A percentile compares a stretch with the other conserved stretches of the same genome.
Conservation (phyloP, 1,284 basidiomycete species). For the Ustilago shanxiensis region DNA sequence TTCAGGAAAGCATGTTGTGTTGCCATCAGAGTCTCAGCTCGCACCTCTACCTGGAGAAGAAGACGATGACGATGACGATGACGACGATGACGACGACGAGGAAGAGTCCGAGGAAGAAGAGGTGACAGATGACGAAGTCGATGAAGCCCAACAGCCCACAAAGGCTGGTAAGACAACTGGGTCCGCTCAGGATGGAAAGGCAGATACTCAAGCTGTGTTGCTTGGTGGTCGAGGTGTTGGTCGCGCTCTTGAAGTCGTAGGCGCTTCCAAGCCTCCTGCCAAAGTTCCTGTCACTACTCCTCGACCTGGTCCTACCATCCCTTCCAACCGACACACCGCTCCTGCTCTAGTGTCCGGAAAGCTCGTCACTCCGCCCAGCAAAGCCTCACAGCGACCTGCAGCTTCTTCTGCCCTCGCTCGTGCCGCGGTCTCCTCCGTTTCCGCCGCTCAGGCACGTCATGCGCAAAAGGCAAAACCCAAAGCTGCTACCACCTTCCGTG, state of each 20-base stretch:
- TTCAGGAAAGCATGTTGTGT: constrained; percentile 88
- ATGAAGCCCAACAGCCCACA: not conserved
- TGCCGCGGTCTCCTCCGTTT: constrained; percentile 47
- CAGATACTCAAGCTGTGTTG: constrained; percentile 13
- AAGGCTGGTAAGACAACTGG: constrained; percentile 9
- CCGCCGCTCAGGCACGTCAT: constrained; percentile 38
- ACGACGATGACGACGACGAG: constrained; percentile 64
- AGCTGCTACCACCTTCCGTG: constrained; percentile 39
- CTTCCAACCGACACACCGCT: constrained; percentile 38
- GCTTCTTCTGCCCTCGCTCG: constrained; percentile 51
- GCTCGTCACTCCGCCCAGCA: constrained; percentile 34
- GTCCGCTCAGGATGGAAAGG: constrained; percentile 7
- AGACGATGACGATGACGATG: constrained; percentile 71
- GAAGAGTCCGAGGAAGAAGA: constrained; percentile 69
- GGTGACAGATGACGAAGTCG: constrained; percentile 57
- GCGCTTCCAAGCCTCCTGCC: constrained; percentile 43
- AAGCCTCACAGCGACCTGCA: constrained; percentile 42
- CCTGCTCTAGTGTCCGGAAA: constrained; percentile 39
- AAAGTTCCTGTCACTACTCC: constrained; percentile 48
- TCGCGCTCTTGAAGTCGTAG: constrained; percentile 18
- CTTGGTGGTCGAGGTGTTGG: constrained; percentile 26
- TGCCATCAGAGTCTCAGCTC: constrained; percentile 91
- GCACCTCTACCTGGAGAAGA: constrained; percentile 76
- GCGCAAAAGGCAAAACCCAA: constrained; percentile 38
- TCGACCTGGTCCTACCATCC: constrained; percentile 36